Evolutionary conservation across 805 yeast species (phyloP), one percentile per base, ranked within the genome.

Genomic region (Komagataella mondaviorum): DNA sequence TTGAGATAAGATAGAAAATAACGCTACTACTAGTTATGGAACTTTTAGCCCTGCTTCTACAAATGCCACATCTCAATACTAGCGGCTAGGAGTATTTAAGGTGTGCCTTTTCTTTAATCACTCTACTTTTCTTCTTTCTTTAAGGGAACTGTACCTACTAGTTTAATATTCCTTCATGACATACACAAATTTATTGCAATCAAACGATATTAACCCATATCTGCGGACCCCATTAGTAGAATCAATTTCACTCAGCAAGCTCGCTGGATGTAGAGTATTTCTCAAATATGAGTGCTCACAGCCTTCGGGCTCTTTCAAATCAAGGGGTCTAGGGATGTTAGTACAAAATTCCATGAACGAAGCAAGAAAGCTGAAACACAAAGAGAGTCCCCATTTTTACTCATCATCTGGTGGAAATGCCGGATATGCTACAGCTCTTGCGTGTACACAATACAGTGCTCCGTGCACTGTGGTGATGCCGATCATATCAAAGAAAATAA

Each of bases 391-490:
- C 14, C 69, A 68, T 5, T 73, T 77, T 4, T 71, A 71, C 54
- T 72, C 80, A 5, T 75, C 80, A 12, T 72, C 78, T 46, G 83
- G 82, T 8, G 82, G 83, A 4, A 75, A 75, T 54, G 79, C 79
- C 14, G 79, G 79, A 1, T 65, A 75, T 51, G 82, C 81, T 5
- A 81, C 80, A 6, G 77, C 80, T 0, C 69, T 69, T 48, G 69
- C 78, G 39, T 70, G 78, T 2, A 55, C 53, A 49, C 64, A 51
- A 60, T 68, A 60, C 57, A 63, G 52, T 52, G 72, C 61, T 1
- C 56, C 60, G n/a, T 78, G 83, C 56, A 79, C 84, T 0, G 86
- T 83, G 2, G 85, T 78, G 0, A 76, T 83, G 1, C 88, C 88
- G 1, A 61, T 58, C 0, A 61, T 69, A 3, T 71, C 86, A 8